These are phyloP conservation scores for Plasmodium relictum DNA, from an alignment of 169 alveolate species.

Conservation along the genomic window DNA sequence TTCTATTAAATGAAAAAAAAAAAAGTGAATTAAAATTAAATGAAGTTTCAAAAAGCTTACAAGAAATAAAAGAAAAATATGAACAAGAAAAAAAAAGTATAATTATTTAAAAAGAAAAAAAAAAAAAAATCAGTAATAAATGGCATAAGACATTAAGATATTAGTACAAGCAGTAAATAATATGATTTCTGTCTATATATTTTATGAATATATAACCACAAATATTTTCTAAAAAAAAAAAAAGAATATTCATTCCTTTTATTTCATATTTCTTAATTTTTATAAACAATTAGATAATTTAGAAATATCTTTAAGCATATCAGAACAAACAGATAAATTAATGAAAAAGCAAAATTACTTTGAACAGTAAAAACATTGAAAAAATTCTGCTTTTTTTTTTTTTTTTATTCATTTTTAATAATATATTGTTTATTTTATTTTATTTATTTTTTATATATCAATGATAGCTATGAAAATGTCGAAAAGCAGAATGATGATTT, in stretches of 20 bases:
- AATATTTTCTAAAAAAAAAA: no score
- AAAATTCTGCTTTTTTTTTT: not conserved
- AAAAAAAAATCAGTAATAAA: no score
- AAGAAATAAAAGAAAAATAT: conserved; percentile 66
- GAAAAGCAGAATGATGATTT: conserved; percentile 52
- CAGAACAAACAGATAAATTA: conserved; percentile 58
- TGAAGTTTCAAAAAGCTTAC: conserved; percentile 24
- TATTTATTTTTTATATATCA: not conserved
- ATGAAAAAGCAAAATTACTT: conserved; percentile 46
- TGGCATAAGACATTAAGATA: not conserved
- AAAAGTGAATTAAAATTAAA: conserved; percentile 34
- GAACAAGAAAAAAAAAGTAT: conserved; percentile 75
- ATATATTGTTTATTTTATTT: not conserved
- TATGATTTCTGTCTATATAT: not conserved
- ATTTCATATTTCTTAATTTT: not conserved
- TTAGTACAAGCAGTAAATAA: not conserved
- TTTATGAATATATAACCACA: not conserved
- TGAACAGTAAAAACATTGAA: conserved; percentile 33
- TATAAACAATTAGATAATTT: conserved; percentile 22
- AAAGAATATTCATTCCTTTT: no score
- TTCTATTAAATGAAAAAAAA: conserved; percentile 60
- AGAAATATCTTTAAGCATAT: conserved; percentile 34
- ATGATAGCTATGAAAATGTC: conserved; percentile 25
- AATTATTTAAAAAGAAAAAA: not conserved
- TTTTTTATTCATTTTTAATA: no score